phyloP scores from a whole-genome alignment of 2,329 filamentous ascomycete genomes.

The Penicillium brevicompactum region DNA sequence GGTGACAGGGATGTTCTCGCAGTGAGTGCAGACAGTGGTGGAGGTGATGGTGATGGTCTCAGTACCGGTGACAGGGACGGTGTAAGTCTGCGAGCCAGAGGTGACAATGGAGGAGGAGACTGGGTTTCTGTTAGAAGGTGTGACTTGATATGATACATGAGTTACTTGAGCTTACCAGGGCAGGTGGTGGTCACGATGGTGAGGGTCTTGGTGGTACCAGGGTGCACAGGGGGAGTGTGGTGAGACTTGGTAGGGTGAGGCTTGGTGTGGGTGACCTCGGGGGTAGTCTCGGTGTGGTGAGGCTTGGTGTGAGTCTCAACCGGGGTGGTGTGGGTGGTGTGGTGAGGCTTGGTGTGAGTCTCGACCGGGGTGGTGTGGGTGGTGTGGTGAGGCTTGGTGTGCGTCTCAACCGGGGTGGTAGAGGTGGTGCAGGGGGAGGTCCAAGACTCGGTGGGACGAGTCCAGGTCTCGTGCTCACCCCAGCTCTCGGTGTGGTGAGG shows the following conservation, averaged over 20 bases:
- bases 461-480: conserved; percentile 11
- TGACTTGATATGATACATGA: background rate
- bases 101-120: conserved; percentile 33
- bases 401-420: background rate
- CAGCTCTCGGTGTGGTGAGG: conserved; percentile 2
- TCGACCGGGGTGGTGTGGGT: conserved; percentile 8
- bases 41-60: conserved; percentile 33
- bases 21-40: conserved; percentile 27
- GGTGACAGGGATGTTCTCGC: conserved; percentile 22
- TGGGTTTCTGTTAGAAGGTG: conserved; percentile 11
- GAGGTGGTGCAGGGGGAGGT: conserved; percentile 3
- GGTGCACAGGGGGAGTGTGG: conserved; percentile 16
- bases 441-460: conserved; percentile 6
- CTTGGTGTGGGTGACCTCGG: conserved; percentile 10
- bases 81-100: conserved; percentile 30
- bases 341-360: conserved; percentile 7
- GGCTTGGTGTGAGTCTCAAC: conserved; percentile 28
- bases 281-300: conserved; percentile 12
- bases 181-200: conserved; percentile 38
- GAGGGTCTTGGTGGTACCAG: conserved; percentile 32
- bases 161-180: conserved; percentile 31
- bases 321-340: conserved; percentile 14
- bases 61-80: conserved; percentile 35
- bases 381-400: conserved; percentile 8
- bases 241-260: conserved; percentile 17